Percentiles rank a stretch among this genome's conserved stretches.
Conservation (phyloP, 2,329 filamentous ascomycete genomes). For the Colletotrichum melonis region DNA sequence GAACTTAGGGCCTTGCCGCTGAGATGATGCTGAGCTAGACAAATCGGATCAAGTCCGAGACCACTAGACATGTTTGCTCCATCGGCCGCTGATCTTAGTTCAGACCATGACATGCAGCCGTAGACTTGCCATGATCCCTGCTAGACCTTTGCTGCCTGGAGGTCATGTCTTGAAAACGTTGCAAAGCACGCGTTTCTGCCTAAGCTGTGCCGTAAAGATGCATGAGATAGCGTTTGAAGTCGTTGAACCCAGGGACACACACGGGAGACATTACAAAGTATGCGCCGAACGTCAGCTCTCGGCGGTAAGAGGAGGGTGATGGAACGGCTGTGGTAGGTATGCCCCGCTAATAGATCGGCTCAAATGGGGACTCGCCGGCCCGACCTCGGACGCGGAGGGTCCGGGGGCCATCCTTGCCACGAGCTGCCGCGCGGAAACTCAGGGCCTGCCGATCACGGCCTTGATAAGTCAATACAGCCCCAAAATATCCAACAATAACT, state of each 20-base stretch:
- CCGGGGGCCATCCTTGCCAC: not conserved
- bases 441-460: accelerated
- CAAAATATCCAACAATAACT: accelerated
- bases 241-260: accelerated
- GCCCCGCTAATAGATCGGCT: not conserved
- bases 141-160: not conserved
- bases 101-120: not conserved
- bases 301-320: no score
- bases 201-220: not conserved
- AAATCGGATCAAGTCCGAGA: not conserved
- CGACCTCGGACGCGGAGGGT: not conserved
- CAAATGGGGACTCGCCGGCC: not conserved
- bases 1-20: not conserved
- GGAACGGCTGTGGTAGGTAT: not conserved
- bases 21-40: not conserved
- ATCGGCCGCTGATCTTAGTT: not conserved
- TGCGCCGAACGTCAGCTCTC: not conserved
- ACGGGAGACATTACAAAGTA: not conserved
- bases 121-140: not conserved
- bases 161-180: not conserved
- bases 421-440: not conserved
- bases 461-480: not conserved
- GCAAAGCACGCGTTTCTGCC: not conserved
- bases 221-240: not conserved
- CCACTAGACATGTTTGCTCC: not conserved